Base-by-base conservation (phyloP, 345 rosid genomes). In the Hypericum androsaemum region DNA sequence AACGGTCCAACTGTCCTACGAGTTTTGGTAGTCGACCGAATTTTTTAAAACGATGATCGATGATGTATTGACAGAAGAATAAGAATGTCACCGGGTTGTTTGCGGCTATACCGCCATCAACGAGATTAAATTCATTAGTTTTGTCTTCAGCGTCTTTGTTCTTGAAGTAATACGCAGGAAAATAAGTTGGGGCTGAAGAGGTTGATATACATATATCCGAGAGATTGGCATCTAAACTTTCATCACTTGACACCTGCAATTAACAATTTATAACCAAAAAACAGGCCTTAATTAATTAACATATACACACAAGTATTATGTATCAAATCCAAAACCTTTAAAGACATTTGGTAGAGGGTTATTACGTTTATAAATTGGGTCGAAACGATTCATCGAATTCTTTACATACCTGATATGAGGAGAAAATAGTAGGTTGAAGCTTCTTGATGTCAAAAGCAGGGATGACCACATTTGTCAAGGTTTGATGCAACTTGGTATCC, bases 51-150 rank as follows among this genome's bases (percentile, higher is more conserved):
- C 32, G 32, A 4, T 22, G 1, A 22, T 22, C 2, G 32, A 22
- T 22, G 32, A 22, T 22, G n/a, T 22, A 22, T 22, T 22, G 32
- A 22, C 32, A 22, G 1, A 22, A 22, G 4, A 22, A 22, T 1
- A 22, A 38, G 41, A 13, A 16, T 47, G 50, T 37, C 67, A 84
- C 96, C 38, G 94, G 96, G 56, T 87, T 83, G 56, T 66, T 76
- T 44, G 94, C 87, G 1, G 84, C 78, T 15, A 87, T 13, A 1
- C 66, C 87, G 1, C 96, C 94, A 57, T 87, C 96, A 14, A 87
- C 68, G 12, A 84, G 85, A 67, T 88, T 52, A 71, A 84, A 81
- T 52, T 84, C 83, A 6, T 57, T 12, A 5, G 15, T 36, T 11
- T 64, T 58, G 17, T 80, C 86, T 53, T 65, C 43, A 15, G 58